Evolutionary conservation across 1,139 yeast genomes (phyloP).

Genomic region (Blastobotrys malaysiensis): DNA sequence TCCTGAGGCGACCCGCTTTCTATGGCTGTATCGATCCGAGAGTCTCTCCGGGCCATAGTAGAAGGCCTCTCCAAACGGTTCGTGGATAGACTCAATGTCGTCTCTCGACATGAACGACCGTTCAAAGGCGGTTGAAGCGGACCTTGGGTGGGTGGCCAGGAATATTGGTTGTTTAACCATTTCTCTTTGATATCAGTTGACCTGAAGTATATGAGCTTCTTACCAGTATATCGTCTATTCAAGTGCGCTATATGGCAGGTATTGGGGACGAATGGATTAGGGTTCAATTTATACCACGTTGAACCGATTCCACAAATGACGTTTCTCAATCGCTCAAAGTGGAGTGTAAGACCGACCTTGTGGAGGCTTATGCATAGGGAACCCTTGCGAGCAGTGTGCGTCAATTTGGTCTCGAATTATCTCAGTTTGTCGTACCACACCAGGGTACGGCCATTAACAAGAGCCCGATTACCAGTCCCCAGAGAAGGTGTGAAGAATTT

Average conservation of each 20-base stretch:
- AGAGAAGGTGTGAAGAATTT: too few species aligned
- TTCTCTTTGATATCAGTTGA: too few species aligned
- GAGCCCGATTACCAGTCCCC: too few species aligned
- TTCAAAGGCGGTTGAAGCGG: constrained; percentile 29
- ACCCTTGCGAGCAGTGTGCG: background rate
- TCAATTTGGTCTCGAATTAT: background rate
- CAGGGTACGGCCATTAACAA: too few species aligned
- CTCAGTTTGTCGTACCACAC: background rate
- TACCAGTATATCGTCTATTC: background rate
- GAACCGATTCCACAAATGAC: background rate
- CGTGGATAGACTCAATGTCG: constrained; percentile 25
- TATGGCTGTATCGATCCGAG: constrained; percentile 21
- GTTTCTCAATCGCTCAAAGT: background rate
- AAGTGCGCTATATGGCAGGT: background rate
- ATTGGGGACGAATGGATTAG: background rate
- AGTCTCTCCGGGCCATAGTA: constrained; percentile 28
- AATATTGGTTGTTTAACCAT: constrained; percentile 14
- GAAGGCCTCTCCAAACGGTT: constrained; percentile 29
- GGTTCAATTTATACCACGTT: background rate
- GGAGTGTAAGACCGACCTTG: background rate
- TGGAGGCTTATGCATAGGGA: background rate
- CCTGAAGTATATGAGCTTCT: background rate
- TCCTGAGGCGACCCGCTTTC: constrained; percentile 14
- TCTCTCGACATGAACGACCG: constrained; percentile 26
- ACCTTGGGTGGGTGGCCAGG: constrained; percentile 28